Percentiles rank a stretch among this genome's conserved stretches.
phyloP scores from a whole-genome alignment of 1,284 basidiomycete genomes.

The Leccinum huronense region DNA sequence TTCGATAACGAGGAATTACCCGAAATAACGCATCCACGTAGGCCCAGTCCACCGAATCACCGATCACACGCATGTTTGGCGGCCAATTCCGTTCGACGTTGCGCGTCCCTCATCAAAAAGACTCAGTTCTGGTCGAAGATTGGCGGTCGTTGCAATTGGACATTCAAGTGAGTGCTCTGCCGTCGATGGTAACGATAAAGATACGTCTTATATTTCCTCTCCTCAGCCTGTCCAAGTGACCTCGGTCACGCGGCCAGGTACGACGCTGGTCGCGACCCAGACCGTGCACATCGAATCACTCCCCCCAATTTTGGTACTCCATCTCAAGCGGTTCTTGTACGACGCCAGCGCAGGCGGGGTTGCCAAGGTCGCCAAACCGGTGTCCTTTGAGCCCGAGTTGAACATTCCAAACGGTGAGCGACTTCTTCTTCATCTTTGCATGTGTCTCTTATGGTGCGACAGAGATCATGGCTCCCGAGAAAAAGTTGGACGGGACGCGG shows the following conservation, averaged over 20 bases:
- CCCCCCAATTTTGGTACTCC: conserved; percentile 85
- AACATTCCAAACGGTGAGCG: conserved; percentile 67
- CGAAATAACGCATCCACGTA: conserved; percentile 28
- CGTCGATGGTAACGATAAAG: fast-evolving
- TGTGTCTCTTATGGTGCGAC: not conserved
- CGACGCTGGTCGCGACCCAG: conserved; percentile 80
- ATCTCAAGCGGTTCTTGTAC: conserved; percentile 92
- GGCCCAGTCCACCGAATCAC: conserved; percentile 82
- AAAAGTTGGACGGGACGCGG: conserved; percentile 50
- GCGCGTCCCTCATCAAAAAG: conserved; percentile 77
- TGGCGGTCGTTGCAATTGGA: conserved; percentile 90
- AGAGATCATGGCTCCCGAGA: conserved; percentile 69
- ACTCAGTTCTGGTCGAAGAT: conserved; percentile 89
- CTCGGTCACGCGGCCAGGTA: conserved; percentile 53
- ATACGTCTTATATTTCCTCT: conserved; percentile 56
- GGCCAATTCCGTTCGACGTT: conserved; percentile 91
- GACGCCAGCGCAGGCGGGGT: conserved; percentile 78
- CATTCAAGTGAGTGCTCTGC: conserved; percentile 63
- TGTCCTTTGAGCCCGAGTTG: conserved; percentile 77
- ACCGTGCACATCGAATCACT: conserved; percentile 85
- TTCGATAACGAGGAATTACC: conserved; percentile 1
- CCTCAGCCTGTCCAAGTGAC: conserved; percentile 82
- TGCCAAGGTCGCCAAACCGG: conserved; percentile 83
- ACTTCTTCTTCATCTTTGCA: not conserved
- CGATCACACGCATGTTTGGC: conserved; percentile 91